These are phyloP conservation scores for Candida endomychidarum DNA, from an alignment of 805 yeast species.

Conservation along the genomic window DNA sequence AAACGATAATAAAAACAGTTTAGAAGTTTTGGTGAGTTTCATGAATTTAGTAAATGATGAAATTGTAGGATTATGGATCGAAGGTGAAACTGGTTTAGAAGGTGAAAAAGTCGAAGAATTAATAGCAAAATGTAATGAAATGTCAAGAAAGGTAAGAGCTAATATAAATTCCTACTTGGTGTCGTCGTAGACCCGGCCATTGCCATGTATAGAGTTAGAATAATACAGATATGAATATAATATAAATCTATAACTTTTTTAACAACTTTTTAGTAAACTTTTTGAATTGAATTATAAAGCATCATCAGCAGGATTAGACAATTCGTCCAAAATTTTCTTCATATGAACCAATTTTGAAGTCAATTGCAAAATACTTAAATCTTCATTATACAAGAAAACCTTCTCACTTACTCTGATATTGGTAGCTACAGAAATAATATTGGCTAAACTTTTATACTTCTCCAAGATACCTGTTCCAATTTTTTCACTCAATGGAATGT, in stretches of 20 bases:
- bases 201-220: conserved; percentile 15
- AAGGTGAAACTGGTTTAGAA: conserved; percentile 22
- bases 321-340: conserved; percentile 35
- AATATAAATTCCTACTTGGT: conserved; percentile 47
- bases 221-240: no score
- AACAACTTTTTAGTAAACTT: background rate
- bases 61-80: conserved; percentile 59
- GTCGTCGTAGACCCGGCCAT: conserved; percentile 1
- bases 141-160: conserved; percentile 43
- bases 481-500: conserved; percentile 26
- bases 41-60: conserved; percentile 55
- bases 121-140: conserved; percentile 44
- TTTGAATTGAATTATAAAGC: background rate
- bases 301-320: conserved; percentile 20
- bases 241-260: no score
- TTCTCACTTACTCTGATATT: conserved; percentile 38
- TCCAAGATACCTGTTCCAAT: conserved; percentile 30
- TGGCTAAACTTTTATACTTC: conserved; percentile 27
- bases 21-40: conserved; percentile 49
- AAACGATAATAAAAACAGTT: conserved; percentile 17
- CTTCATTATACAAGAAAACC: conserved; percentile 31
- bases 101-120: conserved; percentile 28
- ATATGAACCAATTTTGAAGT: conserved; percentile 35
- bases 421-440: conserved; percentile 33
- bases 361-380: conserved; percentile 29